Evolutionary conservation across 176 grass and related monocot genomes (phyloP).

Genomic region (Eremochloa ophiuroides): DNA sequence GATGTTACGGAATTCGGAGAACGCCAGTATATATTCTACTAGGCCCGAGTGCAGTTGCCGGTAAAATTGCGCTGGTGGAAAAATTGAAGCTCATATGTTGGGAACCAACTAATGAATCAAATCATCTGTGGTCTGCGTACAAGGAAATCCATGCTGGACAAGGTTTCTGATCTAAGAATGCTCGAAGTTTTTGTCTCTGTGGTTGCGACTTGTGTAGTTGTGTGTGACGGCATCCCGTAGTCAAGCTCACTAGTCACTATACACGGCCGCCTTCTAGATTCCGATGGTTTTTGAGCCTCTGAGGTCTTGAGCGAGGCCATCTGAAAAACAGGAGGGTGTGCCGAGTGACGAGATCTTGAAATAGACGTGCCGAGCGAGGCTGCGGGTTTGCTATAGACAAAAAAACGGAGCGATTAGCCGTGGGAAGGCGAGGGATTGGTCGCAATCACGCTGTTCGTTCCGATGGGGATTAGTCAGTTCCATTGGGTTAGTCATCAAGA

Average conservation of each 20-base stretch:
- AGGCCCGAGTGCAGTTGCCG: not conserved
- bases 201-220: not conserved
- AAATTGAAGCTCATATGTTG: not conserved
- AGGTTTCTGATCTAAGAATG: conserved; percentile 14
- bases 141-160: not conserved
- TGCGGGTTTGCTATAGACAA: not conserved
- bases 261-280: not conserved
- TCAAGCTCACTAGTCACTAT: no score
- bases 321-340: not conserved
- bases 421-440: not conserved
- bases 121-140: not conserved
- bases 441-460: not conserved
- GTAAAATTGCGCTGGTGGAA: not conserved
- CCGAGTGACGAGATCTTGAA: no score
- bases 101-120: no score
- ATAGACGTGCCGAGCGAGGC: not conserved
- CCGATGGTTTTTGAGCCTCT: not conserved
- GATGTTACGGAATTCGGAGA: not conserved
- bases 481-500: no score
- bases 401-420: not conserved
- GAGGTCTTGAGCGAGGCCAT: not conserved
- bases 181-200: not conserved
- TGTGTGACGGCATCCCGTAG: no score
- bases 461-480: not conserved
- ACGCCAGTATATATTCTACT: not conserved